Conservation (phyloP, 139 green algal genomes). For the Pseudopediastrum boryanum region DNA sequence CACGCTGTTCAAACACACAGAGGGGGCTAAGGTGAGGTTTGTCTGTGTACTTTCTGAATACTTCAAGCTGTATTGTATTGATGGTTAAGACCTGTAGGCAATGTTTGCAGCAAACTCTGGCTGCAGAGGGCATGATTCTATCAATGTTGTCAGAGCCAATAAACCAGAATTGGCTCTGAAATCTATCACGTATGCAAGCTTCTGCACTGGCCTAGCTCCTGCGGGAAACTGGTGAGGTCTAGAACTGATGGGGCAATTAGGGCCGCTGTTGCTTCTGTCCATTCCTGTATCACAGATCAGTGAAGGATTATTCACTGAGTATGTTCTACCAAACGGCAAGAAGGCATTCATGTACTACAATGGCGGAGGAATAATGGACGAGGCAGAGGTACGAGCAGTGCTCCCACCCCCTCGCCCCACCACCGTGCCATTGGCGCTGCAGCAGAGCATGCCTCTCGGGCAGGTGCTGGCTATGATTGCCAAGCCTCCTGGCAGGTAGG, state of each 20-base stretch:
- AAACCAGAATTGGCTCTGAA: too few relatives aligned
- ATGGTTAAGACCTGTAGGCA: background rate
- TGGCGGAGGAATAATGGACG: slow-evolving; percentile 64
- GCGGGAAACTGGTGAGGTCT: too few relatives aligned
- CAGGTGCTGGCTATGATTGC: slow-evolving; percentile 68
- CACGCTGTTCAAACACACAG: slow-evolving; percentile 73
- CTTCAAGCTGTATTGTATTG: background rate
- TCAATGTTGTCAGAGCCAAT: too few relatives aligned
- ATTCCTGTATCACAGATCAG: slow-evolving; percentile 34
- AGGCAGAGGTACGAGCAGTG: slow-evolving; percentile 53
- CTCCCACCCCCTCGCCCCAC: slow-evolving; percentile 57
- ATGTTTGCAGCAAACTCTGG: background rate
- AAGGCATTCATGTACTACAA: slow-evolving; percentile 77
- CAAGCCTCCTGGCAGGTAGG: slow-evolving; percentile 61
- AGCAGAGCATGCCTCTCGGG: slow-evolving; percentile 78
- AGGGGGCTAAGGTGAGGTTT: slow-evolving; percentile 52
- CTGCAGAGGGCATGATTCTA: too few relatives aligned
- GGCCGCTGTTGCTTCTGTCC: background rate
- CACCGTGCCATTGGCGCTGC: slow-evolving; percentile 70
- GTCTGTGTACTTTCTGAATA: background rate
- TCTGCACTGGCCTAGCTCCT: too few relatives aligned
- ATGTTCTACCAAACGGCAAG: slow-evolving; percentile 76
- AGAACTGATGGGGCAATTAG: too few relatives aligned
- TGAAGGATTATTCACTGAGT: slow-evolving; percentile 65
- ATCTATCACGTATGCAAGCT: too few relatives aligned